phyloP scores from a whole-genome alignment of 2,329 filamentous ascomycete genomes.

The Trichoderma sp. region DNA sequence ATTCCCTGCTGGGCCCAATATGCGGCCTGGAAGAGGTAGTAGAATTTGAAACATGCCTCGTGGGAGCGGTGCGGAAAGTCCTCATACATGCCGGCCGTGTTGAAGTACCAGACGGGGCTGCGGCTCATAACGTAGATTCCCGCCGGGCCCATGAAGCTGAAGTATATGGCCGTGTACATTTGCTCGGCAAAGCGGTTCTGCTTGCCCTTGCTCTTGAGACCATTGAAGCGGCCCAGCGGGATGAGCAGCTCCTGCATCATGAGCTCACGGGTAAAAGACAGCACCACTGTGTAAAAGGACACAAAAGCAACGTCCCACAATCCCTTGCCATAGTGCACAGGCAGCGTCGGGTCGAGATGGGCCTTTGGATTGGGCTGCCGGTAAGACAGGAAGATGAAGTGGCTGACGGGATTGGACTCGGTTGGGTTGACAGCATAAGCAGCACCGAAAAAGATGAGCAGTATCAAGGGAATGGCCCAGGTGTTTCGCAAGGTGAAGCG shows the following conservation, averaged over 20 bases:
- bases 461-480: constrained; percentile 61
- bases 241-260: constrained; percentile 85
- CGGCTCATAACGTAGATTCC: constrained; percentile 85
- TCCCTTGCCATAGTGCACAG: constrained; percentile 79
- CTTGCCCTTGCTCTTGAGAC: constrained; percentile 67
- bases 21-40: constrained; percentile 86
- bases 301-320: constrained; percentile 80
- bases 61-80: constrained; percentile 79
- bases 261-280: constrained; percentile 90
- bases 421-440: constrained; percentile 72
- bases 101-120: constrained; percentile 91
- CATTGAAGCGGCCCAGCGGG: constrained; percentile 66
- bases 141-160: constrained; percentile 72
- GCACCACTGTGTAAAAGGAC: constrained; percentile 77
- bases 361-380: constrained; percentile 32
- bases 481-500: constrained; percentile 49
- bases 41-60: constrained; percentile 80
- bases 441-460: constrained; percentile 59
- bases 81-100: constrained; percentile 84
- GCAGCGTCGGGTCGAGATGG: constrained; percentile 32
- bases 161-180: constrained; percentile 88
- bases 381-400: constrained; percentile 87
- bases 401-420: constrained; percentile 71
- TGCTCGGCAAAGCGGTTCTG: constrained; percentile 93
- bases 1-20: constrained; percentile 95